phyloP scores from a whole-genome alignment of 805 yeast species.

The Teunomyces barrocoloradensis region DNA sequence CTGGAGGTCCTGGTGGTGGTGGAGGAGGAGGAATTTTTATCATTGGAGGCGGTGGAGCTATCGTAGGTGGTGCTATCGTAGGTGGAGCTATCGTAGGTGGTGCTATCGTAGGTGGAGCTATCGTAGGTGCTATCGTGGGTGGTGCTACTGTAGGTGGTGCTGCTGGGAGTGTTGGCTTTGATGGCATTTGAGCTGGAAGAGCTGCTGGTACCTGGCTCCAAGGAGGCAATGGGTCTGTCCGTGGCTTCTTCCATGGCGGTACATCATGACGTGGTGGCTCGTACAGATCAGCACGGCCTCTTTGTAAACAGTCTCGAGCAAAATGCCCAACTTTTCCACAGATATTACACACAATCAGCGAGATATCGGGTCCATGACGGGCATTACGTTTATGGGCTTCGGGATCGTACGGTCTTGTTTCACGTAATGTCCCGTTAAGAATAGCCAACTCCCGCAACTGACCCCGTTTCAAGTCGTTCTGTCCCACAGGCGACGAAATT shows the following conservation, averaged over 20 bases:
- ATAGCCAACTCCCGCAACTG: slow-evolving; percentile 92
- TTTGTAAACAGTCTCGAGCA: slow-evolving; percentile 74
- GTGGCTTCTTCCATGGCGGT: slow-evolving; percentile 29
- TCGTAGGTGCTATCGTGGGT: slow-evolving; percentile 10
- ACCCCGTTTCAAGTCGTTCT: slow-evolving; percentile 84
- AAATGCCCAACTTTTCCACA: slow-evolving; percentile 88
- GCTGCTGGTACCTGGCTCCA: slow-evolving; percentile 10
- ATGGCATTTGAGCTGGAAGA: not conserved
- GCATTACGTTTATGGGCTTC: slow-evolving; percentile 33
- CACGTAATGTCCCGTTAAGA: slow-evolving; percentile 90
- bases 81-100: slow-evolving; percentile 14
- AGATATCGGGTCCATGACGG: slow-evolving; percentile 42
- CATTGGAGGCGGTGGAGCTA: slow-evolving; percentile 13
- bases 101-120: slow-evolving; percentile 24
- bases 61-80: slow-evolving; percentile 19
- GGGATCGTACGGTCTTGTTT: slow-evolving; percentile 58
- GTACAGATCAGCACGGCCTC: not conserved
- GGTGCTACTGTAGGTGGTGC: slow-evolving; percentile 7
- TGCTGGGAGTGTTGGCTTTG: not conserved
- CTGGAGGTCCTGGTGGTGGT: slow-evolving; percentile 18
- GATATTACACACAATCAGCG: slow-evolving; percentile 61
- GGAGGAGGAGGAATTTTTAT: slow-evolving; percentile 18
- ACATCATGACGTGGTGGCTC: slow-evolving; percentile 8
- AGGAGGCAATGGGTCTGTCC: slow-evolving; percentile 22
- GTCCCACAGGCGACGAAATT: slow-evolving; percentile 86